These are phyloP conservation scores for Staphylotrichum tortipilum DNA, from an alignment of 495 filamentous ascomycete genomes.

Conservation along the genomic window DNA sequence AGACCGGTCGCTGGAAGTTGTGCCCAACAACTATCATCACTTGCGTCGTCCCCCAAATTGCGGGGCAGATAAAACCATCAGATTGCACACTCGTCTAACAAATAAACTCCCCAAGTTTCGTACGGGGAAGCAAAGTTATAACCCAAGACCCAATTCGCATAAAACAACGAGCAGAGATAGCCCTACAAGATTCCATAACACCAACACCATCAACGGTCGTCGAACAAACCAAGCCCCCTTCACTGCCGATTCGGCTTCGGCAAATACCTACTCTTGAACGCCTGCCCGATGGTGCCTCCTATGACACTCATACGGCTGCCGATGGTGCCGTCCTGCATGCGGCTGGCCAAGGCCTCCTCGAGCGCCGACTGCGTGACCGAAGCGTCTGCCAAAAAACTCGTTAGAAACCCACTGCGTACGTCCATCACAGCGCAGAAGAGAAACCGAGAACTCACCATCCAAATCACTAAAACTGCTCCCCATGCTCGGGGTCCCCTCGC, in stretches of 20 bases:
- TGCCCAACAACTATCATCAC: too few species aligned
- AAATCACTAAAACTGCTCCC: conserved; percentile 96
- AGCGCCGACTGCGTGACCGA: conserved; percentile 90
- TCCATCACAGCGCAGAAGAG: neutral
- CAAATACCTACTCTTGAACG: conserved; percentile 36
- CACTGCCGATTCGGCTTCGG: conserved; percentile 24
- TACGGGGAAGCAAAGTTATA: too few species aligned
- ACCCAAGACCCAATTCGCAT: neutral
- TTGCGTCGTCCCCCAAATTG: too few species aligned
- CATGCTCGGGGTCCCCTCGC: conserved; percentile 91
- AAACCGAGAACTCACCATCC: conserved; percentile 57
- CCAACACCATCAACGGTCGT: neutral
- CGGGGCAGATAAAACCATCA: too few species aligned
- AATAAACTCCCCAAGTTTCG: too few species aligned
- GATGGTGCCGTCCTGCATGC: conserved; percentile 75
- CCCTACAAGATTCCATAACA: too few species aligned
- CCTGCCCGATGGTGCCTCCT: conserved; percentile 58
- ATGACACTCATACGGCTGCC: conserved; percentile 77
- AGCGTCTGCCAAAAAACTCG: conserved; percentile 57
- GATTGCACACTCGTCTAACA: too few species aligned
- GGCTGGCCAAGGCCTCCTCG: conserved; percentile 86
- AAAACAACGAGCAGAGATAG: too few species aligned
- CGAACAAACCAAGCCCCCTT: neutral
- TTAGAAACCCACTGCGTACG: neutral
- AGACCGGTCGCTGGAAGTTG: too few species aligned